A percentile compares a stretch with the other conserved stretches of the same genome.
Evolutionary conservation across 148 eudicot genomes (phyloP).

Genomic region (Chenopodium formosanum): DNA sequence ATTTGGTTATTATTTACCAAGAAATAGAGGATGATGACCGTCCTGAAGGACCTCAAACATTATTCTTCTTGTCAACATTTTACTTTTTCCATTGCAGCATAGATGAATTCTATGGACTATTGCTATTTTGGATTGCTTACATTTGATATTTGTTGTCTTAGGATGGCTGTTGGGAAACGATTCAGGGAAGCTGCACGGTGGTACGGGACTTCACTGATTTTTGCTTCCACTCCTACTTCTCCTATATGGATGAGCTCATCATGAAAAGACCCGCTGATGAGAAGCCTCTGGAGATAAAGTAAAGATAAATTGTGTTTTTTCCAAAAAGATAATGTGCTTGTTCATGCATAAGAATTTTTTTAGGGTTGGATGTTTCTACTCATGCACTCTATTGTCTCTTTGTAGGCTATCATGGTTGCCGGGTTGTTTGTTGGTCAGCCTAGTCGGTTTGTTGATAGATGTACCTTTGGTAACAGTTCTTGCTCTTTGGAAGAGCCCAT

Average conservation of each 20-base stretch:
- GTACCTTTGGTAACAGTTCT: conserved; percentile 56
- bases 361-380: neutral
- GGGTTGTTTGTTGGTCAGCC: conserved; percentile 48
- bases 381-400: neutral
- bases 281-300: conserved; percentile 71
- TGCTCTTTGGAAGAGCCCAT: conserved; percentile 89
- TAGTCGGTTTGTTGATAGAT: conserved; percentile 61
- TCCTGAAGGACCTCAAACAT: too few relatives aligned
- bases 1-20: too few relatives aligned
- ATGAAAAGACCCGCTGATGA: conserved; percentile 54
- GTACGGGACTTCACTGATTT: conserved; percentile 79
- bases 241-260: conserved; percentile 81
- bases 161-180: conserved; percentile 69
- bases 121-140: neutral
- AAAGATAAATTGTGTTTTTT: conserved; percentile 12
- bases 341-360: neutral
- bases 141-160: conserved; percentile 15
- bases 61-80: neutral
- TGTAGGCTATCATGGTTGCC: conserved; percentile 63
- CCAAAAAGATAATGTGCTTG: neutral
- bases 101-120: neutral
- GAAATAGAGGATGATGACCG: too few relatives aligned
- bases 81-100: neutral
- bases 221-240: conserved; percentile 92
- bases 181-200: conserved; percentile 61